A percentile compares a stretch with the other conserved stretches of the same genome.
Conservation (phyloP, 1,284 basidiomycete genomes). For the Papiliotrema flavescens region DNA sequence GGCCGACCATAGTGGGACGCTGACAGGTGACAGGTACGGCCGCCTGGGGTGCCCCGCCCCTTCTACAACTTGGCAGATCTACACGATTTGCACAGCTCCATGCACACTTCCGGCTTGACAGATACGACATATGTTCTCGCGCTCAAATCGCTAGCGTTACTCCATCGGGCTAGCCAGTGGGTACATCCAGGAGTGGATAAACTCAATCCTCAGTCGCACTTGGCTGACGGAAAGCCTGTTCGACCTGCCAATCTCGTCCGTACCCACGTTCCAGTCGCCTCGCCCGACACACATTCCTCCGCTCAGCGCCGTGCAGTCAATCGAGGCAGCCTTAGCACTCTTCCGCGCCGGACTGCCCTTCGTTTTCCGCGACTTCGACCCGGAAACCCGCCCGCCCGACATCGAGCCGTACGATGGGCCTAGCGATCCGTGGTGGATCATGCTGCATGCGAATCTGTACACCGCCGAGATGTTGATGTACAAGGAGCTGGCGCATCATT, state of each 20-base stretch:
- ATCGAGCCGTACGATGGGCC: conserved; percentile 15
- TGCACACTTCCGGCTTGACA: conserved; percentile 12
- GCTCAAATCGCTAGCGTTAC: conserved; percentile 26
- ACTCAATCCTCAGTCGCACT: too few relatives aligned
- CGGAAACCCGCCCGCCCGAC: background rate
- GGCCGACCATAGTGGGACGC: background rate
- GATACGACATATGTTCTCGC: conserved; percentile 31
- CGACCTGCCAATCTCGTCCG: conserved; percentile 23
- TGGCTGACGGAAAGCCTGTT: conserved; percentile 12
- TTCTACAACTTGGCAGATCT: conserved; percentile 19
- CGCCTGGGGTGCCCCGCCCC: background rate
- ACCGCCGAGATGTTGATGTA: conserved; percentile 38
- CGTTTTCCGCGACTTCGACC: conserved; percentile 4
- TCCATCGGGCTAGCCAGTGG: conserved; percentile 28
- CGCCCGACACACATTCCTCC: conserved; percentile 22
- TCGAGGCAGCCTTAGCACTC: conserved; percentile 15
- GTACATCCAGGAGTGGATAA: too few relatives aligned
- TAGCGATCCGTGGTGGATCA: conserved; percentile 37
- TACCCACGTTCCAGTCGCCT: conserved; percentile 3
- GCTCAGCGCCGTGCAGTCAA: conserved; percentile 8
- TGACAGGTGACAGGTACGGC: background rate
- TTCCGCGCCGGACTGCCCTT: conserved; percentile 20
- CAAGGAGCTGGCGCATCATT: conserved; percentile 31
- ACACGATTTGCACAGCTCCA: conserved; percentile 15
- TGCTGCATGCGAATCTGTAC: conserved; percentile 29